Evolutionary conservation across 768 basidiomycete species (phyloP).

Genomic region (Boletus tomentosulus): DNA sequence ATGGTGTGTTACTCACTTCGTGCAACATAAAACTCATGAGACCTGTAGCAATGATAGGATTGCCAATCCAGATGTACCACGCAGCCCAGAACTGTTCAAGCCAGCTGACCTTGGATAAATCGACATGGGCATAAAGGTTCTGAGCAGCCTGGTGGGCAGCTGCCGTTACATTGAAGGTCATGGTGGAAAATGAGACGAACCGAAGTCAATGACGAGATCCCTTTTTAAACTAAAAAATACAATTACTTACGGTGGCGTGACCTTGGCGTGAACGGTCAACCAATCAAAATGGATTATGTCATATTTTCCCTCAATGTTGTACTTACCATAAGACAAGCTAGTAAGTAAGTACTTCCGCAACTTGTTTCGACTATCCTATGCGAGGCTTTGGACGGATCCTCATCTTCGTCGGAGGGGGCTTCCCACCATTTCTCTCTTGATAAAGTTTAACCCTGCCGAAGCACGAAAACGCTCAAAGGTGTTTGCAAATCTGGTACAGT

Average conservation of each 20-base stretch:
- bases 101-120: conserved; percentile 60
- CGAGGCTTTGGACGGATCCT: too few species aligned
- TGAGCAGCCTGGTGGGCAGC: conserved; percentile 30
- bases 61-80: conserved; percentile 85
- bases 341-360: too few species aligned
- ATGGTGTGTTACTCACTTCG: conserved; percentile 56
- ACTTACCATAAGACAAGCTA: too few species aligned
- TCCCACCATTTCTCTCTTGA: too few species aligned
- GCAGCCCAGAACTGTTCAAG: conserved; percentile 77
- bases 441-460: too few species aligned
- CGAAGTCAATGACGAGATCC: not conserved
- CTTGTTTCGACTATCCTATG: too few species aligned
- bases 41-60: conserved; percentile 90
- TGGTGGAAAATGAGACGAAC: conserved; percentile 18
- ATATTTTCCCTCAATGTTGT: not conserved
- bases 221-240: conserved; percentile 12
- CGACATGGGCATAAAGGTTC: conserved; percentile 52
- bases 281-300: conserved; percentile 25
- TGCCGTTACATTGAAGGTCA: conserved; percentile 43
- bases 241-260: conserved; percentile 24
- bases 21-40: conserved; percentile 90
- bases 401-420: too few species aligned
- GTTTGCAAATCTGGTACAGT: too few species aligned
- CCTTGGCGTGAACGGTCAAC: conserved; percentile 27
- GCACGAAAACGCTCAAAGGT: too few species aligned